Conservation (phyloP, 306 rosid species). For the Sindora glabra region DNA sequence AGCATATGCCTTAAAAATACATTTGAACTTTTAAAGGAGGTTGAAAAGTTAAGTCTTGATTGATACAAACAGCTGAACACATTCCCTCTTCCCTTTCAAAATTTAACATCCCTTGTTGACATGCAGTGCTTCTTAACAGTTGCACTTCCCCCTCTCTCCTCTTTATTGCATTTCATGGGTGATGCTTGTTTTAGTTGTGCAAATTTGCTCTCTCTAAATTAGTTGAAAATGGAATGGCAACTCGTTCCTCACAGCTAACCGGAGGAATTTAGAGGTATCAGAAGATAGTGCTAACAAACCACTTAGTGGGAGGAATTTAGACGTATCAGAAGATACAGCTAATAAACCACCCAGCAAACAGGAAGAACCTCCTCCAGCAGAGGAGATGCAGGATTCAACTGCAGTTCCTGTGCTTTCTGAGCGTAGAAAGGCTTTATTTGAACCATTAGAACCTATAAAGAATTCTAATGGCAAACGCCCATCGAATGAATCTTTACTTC, state of each 20-base stretch:
- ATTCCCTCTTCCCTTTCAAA: too few species aligned
- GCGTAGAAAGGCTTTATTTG: slow-evolving; percentile 75
- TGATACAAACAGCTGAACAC: too few species aligned
- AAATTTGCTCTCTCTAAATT: slow-evolving; percentile 30
- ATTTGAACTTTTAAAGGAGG: too few species aligned
- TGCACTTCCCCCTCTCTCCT: too few species aligned
- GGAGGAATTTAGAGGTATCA: too few species aligned
- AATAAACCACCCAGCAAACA: slow-evolving; percentile 38
- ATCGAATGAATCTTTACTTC: slow-evolving; percentile 76
- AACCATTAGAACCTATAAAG: slow-evolving; percentile 65
- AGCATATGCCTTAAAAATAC: too few species aligned
- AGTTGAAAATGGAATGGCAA: slow-evolving; percentile 61
- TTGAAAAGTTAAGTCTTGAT: too few species aligned
- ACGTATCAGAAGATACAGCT: slow-evolving; percentile 49
- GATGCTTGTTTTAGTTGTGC: background rate
- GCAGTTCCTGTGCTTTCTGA: slow-evolving; percentile 45
- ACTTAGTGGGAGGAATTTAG: slow-evolving; percentile 69
- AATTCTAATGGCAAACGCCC: slow-evolving; percentile 51
- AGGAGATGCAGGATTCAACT: slow-evolving; percentile 36
- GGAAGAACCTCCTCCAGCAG: too few species aligned
- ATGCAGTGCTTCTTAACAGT: too few species aligned
- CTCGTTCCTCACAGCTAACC: slow-evolving; percentile 69
- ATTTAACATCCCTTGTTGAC: too few species aligned
- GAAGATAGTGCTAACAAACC: too few species aligned
- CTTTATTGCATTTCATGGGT: background rate